These are phyloP conservation scores for Jacaranda mimosifolia DNA, from an alignment of 257 asterid genomes.

Conservation along the genomic window DNA sequence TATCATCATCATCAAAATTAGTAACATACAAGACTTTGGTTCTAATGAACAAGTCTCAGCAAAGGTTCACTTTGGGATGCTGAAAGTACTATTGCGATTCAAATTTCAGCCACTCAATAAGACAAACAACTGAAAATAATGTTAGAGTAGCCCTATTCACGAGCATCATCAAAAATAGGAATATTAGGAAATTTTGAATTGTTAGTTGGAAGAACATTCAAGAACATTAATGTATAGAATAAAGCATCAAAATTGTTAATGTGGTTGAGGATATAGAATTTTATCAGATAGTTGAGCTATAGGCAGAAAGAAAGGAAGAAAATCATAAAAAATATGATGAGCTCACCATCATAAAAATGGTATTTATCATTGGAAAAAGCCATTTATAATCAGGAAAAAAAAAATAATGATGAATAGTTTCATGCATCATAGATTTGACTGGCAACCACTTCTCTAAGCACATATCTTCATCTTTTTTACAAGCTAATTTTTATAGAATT, in stretches of 20 bases:
- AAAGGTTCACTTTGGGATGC: neutral
- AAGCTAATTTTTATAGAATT: too few relatives aligned
- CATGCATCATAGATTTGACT: slow-evolving; percentile 25
- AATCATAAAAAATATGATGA: slow-evolving; percentile 29
- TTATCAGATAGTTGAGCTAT: slow-evolving; percentile 31
- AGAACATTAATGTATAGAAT: slow-evolving; percentile 30
- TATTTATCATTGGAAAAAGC: slow-evolving; percentile 17
- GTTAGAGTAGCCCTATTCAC: neutral
- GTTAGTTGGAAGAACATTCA: slow-evolving; percentile 28
- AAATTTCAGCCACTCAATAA: slow-evolving; percentile 13
- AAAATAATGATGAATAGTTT: neutral
- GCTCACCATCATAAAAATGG: slow-evolving; percentile 26
- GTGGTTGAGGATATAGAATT: slow-evolving; percentile 36
- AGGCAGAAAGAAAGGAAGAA: slow-evolving; percentile 33
- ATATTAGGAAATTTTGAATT: slow-evolving; percentile 1
- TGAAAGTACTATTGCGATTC: neutral
- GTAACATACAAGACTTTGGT: slow-evolving; percentile 25
- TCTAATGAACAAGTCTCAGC: slow-evolving; percentile 9
- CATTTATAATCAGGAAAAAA: neutral
- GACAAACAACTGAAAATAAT: slow-evolving; percentile 20
- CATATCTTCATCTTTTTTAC: neutral
- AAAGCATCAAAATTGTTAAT: slow-evolving; percentile 40
- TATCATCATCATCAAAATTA: neutral
- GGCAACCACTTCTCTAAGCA: too few relatives aligned
- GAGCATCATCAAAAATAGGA: slow-evolving; percentile 9